These are phyloP conservation scores for Morella rubra DNA, from an alignment of 306 rosid genomes.

Conservation along the genomic window DNA sequence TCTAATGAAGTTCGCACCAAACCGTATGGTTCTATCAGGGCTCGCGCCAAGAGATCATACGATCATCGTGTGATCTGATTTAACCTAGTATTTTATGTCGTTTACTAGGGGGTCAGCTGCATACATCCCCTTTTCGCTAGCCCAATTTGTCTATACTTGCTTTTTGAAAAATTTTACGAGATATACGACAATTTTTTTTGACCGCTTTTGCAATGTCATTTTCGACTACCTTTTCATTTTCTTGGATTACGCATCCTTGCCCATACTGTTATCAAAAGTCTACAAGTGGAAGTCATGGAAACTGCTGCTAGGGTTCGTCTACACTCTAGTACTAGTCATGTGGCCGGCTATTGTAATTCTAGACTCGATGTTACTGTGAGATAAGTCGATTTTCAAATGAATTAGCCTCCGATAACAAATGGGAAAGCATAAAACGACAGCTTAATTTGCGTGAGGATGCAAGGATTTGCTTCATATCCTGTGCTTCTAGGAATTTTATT, in stretches of 20 bases:
- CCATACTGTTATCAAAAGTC: constrained; percentile 20
- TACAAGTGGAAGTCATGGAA: constrained; percentile 12
- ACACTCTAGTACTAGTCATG: neutral
- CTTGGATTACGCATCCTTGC: constrained; percentile 10
- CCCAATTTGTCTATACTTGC: constrained; percentile 19
- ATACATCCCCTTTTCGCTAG: constrained; percentile 19
- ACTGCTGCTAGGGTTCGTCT: constrained; percentile 19
- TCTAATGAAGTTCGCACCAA: neutral
- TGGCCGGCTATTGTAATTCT: neutral
- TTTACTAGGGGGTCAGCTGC: constrained; percentile 19
- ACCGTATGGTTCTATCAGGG: no score
- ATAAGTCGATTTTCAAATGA: neutral
- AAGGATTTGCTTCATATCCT: neutral
- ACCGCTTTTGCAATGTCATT: constrained; percentile 35
- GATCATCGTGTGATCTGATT: no score
- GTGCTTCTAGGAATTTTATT: neutral
- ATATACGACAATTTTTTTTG: constrained; percentile 26
- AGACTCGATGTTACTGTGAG: neutral
- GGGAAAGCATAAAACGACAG: neutral
- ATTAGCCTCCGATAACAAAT: neutral
- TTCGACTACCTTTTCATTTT: constrained; percentile 25
- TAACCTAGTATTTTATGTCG: no score
- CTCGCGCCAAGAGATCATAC: no score
- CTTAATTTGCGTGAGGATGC: neutral
- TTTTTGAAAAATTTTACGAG: constrained; percentile 32